Evolutionary conservation across 1,284 basidiomycete species (phyloP).

Genomic region (Cutaneotrichosporon spelunceum): DNA sequence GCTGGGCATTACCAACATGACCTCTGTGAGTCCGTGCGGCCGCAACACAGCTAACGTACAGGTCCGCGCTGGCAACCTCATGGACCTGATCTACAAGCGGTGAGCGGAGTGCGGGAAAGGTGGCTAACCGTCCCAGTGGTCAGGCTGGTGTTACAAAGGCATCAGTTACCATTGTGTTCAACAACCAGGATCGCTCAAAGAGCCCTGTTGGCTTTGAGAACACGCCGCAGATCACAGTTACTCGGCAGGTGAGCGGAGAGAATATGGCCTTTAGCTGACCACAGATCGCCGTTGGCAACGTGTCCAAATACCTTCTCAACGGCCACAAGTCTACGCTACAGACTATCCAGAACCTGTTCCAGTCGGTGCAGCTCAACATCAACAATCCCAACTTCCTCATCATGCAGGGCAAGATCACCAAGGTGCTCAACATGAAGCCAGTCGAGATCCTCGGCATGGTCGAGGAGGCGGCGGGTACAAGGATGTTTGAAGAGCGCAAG

Average conservation of each 20-base stretch:
- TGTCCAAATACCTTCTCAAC: conserved; percentile 95
- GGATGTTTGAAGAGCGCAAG: conserved; percentile 99
- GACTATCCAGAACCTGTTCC: conserved; percentile 87
- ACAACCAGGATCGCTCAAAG: conserved; percentile 88
- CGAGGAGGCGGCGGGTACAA: conserved; percentile 96
- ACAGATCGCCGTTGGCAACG: conserved; percentile 86
- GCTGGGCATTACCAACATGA: conserved; percentile 91
- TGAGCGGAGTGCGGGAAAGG: conserved; percentile 14
- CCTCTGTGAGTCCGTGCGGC: conserved; percentile 58
- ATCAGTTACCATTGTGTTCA: conserved; percentile 97
- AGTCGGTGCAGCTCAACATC: conserved; percentile 97
- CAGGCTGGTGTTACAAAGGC: conserved; percentile 97
- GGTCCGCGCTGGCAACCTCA: conserved; percentile 94
- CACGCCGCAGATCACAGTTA: conserved; percentile 88
- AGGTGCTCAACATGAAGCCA: conserved; percentile 97
- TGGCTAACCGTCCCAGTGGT: conserved; percentile 61
- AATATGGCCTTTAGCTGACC: conserved; percentile 2
- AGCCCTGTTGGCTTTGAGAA: conserved; percentile 84
- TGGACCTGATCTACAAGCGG: conserved; percentile 75
- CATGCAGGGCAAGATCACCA: conserved; percentile 97
- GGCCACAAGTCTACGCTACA: conserved; percentile 92
- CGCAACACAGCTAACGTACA: conserved; percentile 40
- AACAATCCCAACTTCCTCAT: conserved; percentile 99
- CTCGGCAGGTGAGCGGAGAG: conserved; percentile 69
- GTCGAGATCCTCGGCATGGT: conserved; percentile 98